Base-by-base conservation (phyloP, 2,329 filamentous ascomycete species). In the Chaetomium sp. region DNA sequence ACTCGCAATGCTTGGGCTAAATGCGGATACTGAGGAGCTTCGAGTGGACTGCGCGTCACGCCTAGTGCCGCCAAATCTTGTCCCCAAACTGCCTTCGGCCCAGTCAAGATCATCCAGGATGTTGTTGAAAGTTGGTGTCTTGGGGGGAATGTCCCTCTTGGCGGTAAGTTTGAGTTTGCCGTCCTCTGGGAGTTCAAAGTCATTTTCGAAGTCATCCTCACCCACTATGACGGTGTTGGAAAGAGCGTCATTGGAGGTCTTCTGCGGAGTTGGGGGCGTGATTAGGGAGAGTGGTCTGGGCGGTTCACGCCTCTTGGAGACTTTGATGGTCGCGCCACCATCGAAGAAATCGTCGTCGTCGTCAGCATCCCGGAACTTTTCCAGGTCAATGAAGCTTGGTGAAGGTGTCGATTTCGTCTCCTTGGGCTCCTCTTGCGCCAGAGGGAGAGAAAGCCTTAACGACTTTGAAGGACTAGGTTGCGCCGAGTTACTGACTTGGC, bases 1-100 rank as follows among this genome's bases (percentile, higher is more conserved):
- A 70, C 92, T 97, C 19, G 91, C 89, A 54, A 95, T 81, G 69
- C 91, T 97, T 11, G 94, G 92, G 67, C 92, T 97, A 69, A 96
- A 80, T 34, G 89, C 89, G 41, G 91, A 96, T 38, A 87, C 84
- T 14, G 90, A 92, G 1, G 91, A 96, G 74, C 89, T 94, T 65
- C 89, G 85, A 65, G 85, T 85, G 49, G 89, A 91, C 42, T 83
- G 84, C n/a, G 79, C 81, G 66, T 92, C 89, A 64, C 89, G 84
- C 61, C 85, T 81, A 11, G 90, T 96, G 45, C 92, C 92, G 41
- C 88, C 91, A 72, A 91, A 92, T 55, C 92, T 83, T 45, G 92
- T 95, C 41, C 92, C 91, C 57, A 96, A 78, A 69, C 91, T 96
- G 54, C 91, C 91, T 72, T 97, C 94, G 52, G 88, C 89, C 88